Conservation (phyloP, 2,329 filamentous ascomycete species). For the Eutypella sp. region DNA sequence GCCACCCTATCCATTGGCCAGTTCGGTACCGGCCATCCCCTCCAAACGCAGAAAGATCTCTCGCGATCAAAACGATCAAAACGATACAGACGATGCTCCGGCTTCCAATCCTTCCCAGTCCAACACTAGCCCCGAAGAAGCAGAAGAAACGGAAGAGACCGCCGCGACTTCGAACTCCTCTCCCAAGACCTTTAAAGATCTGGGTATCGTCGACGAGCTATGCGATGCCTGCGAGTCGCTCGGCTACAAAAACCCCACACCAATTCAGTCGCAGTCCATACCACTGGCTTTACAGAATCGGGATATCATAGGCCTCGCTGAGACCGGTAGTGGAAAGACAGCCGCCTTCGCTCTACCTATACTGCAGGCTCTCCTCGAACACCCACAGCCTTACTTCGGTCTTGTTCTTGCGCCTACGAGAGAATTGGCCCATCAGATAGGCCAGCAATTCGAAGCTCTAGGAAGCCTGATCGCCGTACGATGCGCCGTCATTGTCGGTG, state of each 20-base stretch:
- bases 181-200: slow-evolving; percentile 63
- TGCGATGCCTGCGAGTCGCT: slow-evolving; percentile 83
- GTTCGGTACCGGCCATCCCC: slow-evolving; percentile 30
- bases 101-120: no score
- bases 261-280: slow-evolving; percentile 83
- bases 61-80: slow-evolving; percentile 7
- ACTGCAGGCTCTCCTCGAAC: slow-evolving; percentile 82
- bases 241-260: slow-evolving; percentile 79
- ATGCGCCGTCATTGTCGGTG: slow-evolving; percentile 82
- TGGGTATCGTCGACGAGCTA: slow-evolving; percentile 78
- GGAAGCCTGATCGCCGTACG: slow-evolving; percentile 84
- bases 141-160: slow-evolving; percentile 13
- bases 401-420: slow-evolving; percentile 88
- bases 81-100: no score
- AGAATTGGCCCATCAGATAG: slow-evolving; percentile 89
- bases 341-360: slow-evolving; percentile 93
- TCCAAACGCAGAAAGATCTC: slow-evolving; percentile 38
- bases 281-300: slow-evolving; percentile 72
- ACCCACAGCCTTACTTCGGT: slow-evolving; percentile 80
- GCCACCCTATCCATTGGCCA: no score
- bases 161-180: neutral
- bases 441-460: slow-evolving; percentile 79
- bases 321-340: slow-evolving; percentile 95
- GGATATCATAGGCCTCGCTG: slow-evolving; percentile 89
- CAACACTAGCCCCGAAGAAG: no score